Evolutionary conservation across 306 rosid species (phyloP).

Genomic region (Alnus glutinosa): DNA sequence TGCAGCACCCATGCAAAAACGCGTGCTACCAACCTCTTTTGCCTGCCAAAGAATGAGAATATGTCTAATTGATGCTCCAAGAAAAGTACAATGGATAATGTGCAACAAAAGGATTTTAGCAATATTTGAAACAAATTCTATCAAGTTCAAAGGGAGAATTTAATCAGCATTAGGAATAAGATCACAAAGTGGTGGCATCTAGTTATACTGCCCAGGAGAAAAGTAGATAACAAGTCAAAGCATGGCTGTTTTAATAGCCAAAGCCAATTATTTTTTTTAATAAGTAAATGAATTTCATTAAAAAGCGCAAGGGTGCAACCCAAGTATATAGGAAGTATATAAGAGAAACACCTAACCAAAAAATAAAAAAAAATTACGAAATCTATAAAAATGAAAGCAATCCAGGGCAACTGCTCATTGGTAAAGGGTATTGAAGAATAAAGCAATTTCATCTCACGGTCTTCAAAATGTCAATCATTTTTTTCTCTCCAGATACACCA

Average conservation of each 20-base stretch:
- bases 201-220: neutral
- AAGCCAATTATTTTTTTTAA: neutral
- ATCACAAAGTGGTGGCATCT: neutral
- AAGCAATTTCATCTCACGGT: too few relatives aligned
- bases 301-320: too few relatives aligned
- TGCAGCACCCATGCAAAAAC: constrained; percentile 99
- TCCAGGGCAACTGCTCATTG: too few relatives aligned
- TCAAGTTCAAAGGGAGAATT: neutral
- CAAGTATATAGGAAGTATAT: too few relatives aligned
- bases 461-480: too few relatives aligned
- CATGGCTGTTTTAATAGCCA: neutral
- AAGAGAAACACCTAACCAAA: too few relatives aligned
- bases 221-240: neutral
- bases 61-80: constrained; percentile 15
- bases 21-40: constrained; percentile 97
- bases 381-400: too few relatives aligned
- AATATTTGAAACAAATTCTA: neutral
- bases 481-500: too few relatives aligned
- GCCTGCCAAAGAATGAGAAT: constrained; percentile 58
- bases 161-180: neutral
- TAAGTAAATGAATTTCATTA: too few relatives aligned
- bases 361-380: too few relatives aligned
- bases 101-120: neutral
- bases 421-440: too few relatives aligned
- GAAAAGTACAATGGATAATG: neutral